A percentile compares a stretch with the other conserved stretches of the same genome.
These are phyloP conservation scores for Nepenthes alata DNA, from an alignment of 179 eudicot genomes.

Conservation along the genomic window DNA sequence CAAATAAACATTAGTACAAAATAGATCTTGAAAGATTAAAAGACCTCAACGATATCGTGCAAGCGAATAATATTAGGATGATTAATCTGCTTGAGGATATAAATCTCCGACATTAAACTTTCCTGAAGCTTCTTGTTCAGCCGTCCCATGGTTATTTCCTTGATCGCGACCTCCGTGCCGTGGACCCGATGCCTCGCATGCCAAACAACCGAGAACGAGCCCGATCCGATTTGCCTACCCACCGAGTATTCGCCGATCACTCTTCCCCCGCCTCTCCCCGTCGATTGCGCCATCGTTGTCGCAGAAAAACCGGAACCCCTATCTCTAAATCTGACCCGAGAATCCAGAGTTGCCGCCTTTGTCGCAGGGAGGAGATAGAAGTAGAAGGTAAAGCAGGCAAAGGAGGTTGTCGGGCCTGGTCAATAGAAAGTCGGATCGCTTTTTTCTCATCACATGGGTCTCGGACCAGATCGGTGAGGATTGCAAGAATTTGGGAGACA, in stretches of 20 bases:
- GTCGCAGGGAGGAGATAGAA: too few relatives aligned
- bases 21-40: not conserved
- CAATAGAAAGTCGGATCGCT: too few relatives aligned
- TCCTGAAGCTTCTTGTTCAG: slow-evolving; percentile 68
- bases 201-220: slow-evolving; percentile 94
- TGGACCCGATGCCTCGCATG: slow-evolving; percentile 61
- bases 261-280: slow-evolving; percentile 27
- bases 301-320: slow-evolving; percentile 1
- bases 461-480: too few relatives aligned
- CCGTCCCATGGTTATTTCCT: slow-evolving; percentile 53
- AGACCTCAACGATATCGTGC: slow-evolving; percentile 76
- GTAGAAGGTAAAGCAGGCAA: too few relatives aligned
- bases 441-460: too few relatives aligned
- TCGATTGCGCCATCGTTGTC: slow-evolving; percentile 28
- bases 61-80: slow-evolving; percentile 79
- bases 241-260: slow-evolving; percentile 69
- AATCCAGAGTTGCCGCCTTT: too few relatives aligned
- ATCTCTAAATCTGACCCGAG: slow-evolving; percentile 8
- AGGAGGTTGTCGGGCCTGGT: too few relatives aligned
- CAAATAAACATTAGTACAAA: not conserved
- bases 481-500: too few relatives aligned
- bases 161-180: slow-evolving; percentile 82
- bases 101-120: slow-evolving; percentile 73
- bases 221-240: slow-evolving; percentile 64
- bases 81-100: slow-evolving; percentile 54